Evolutionary conservation across 768 basidiomycete genomes (phyloP).

Genomic region (Leccinum barrowsii): DNA sequence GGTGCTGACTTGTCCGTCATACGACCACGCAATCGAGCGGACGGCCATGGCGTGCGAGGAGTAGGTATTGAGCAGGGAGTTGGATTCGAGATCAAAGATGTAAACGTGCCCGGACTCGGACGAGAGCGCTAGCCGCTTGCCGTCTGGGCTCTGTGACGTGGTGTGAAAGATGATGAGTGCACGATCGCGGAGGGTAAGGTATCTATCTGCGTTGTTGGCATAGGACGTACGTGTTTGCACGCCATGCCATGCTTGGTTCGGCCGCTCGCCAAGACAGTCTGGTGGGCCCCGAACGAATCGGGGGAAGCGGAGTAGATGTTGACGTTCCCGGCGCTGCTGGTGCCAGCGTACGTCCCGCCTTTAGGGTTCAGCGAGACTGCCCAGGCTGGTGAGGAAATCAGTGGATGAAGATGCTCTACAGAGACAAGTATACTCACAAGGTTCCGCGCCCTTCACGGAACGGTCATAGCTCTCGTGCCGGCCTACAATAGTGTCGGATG

Average conservation of each 20-base stretch:
- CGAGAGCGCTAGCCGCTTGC: constrained; percentile 74
- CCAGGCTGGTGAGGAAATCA: constrained; percentile 54
- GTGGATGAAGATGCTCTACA: background rate
- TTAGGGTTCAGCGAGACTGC: constrained; percentile 78
- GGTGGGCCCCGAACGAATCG: constrained; percentile 63
- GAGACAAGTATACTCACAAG: constrained; percentile 48
- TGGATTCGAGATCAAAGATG: constrained; percentile 55
- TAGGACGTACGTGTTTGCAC: constrained; percentile 58
- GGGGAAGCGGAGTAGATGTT: constrained; percentile 66
- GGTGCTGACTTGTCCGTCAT: constrained; percentile 73
- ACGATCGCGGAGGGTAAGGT: background rate
- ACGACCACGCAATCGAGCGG: constrained; percentile 84
- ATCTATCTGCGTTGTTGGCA: constrained; percentile 1
- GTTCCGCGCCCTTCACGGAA: constrained; percentile 52
- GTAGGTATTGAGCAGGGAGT: constrained; percentile 63
- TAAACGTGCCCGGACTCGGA: constrained; percentile 87
- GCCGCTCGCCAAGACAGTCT: constrained; percentile 58
- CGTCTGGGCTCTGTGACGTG: constrained; percentile 76
- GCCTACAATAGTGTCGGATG: constrained; percentile 55
- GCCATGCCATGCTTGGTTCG: constrained; percentile 76
- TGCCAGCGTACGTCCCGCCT: constrained; percentile 69
- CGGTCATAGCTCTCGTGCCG: constrained; percentile 72
- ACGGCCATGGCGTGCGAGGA: constrained; percentile 90
- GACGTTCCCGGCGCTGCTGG: constrained; percentile 68
- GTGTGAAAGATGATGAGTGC: background rate